Evolutionary conservation across 139 green algal species (phyloP), one percentile per base, ranked within the genome.

Genomic region (Chlamydomonas incerta): DNA sequence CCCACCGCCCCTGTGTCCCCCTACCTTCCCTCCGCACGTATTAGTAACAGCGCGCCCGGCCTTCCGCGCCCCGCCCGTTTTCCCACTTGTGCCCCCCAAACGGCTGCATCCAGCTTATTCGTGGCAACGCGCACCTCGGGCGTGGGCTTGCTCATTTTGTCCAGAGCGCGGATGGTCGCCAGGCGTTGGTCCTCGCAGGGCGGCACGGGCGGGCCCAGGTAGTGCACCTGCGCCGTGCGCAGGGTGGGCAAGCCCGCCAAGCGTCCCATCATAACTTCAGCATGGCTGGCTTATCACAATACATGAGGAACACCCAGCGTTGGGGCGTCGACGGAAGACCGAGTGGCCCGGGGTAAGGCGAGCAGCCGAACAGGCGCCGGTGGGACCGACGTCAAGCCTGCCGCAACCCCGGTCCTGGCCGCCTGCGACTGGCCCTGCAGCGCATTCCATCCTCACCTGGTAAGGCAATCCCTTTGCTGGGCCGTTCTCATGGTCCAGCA

Each of bases 141-240:
- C 80, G 62, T 18, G 1, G 82, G 31, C 26, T 9, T 31, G 26
- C 50, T 76, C 18, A 89, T 77, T 28, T 73, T 76, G 50, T 87
- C 74, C 31, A 93, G 80, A 3, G 80, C 82, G 0, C 68, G 69
- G 6, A 88, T 57, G 8, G 82, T 93, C 0, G 68, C 80, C 31
- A 92, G 31, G 15, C 90, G 90, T 8, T 80, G 76, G 3, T 83
- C 73, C 63, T 93, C 87, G 47, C 87, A 93, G 23, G 84, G 84
- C 2, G 90, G 90, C 33, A 74, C 65, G 14, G 90, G 90, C 3
- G 90, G 90, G 0, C 90, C 90, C 20, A 91, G 63, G 52, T 88
- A 86, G 57, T 92, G 89, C 24, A 91, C 88, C 83, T 91, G 82
- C 9, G n/a, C n/a, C n/a, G n/a, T n/a, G n/a, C n/a, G n/a, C n/a